Percentiles rank a stretch among this genome's conserved stretches.
Conservation (phyloP, 106 monocot species). For the Acorus gramineus region DNA sequence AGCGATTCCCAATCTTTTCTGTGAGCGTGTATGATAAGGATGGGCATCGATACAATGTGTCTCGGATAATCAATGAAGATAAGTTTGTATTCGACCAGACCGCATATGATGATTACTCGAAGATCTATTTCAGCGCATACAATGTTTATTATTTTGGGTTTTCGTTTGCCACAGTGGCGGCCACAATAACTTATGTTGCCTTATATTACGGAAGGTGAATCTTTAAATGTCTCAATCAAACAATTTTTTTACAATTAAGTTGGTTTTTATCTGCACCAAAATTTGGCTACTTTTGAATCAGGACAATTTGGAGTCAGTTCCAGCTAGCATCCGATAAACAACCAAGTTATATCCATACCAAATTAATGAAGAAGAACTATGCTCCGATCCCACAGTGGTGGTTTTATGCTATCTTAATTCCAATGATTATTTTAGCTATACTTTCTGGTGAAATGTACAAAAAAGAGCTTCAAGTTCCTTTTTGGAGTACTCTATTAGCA, state of each 20-base stretch:
- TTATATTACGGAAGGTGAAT: constrained; percentile 4
- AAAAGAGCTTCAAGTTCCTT: constrained; percentile 39
- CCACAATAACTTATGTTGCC: neutral
- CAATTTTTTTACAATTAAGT: neutral
- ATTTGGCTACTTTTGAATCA: neutral
- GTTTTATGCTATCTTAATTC: constrained; percentile 27
- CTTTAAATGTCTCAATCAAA: no score
- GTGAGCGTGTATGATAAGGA: constrained; percentile 5
- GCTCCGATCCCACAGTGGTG: constrained; percentile 39
- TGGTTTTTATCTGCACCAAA: neutral
- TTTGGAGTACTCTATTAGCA: constrained; percentile 34
- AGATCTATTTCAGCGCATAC: constrained; percentile 3
- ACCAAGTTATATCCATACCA: constrained; percentile 29
- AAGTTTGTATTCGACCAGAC: constrained; percentile 12
- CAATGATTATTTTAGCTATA: constrained; percentile 19
- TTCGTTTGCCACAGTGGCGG: constrained; percentile 3
- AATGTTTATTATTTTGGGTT: constrained; percentile 6
- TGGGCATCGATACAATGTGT: constrained; percentile 18
- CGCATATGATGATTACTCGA: constrained; percentile 8
- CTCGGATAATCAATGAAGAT: constrained; percentile 9
- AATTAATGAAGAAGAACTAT: constrained; percentile 48
- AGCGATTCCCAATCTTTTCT: constrained; percentile 28
- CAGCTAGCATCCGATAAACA: constrained; percentile 3
- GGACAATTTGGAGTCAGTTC: constrained; percentile 31
- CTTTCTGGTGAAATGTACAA: constrained; percentile 30